Conservation (phyloP, 306 rosid genomes). For the Trifolium fragiferum region DNA sequence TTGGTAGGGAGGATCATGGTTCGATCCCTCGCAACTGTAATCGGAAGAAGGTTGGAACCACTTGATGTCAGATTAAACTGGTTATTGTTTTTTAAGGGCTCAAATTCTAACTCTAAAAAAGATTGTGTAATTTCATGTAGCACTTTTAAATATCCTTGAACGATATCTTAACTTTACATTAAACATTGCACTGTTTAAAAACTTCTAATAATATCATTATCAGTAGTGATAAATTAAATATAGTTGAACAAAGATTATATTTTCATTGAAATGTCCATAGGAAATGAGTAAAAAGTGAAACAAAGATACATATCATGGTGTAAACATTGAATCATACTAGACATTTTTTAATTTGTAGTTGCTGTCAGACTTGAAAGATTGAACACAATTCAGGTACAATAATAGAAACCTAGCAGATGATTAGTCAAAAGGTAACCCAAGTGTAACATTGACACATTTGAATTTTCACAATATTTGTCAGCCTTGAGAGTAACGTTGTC, state of each 20-base stretch:
- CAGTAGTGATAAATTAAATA: neutral
- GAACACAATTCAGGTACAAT: conserved; percentile 40
- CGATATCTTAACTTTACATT: neutral
- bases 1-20: too few relatives aligned
- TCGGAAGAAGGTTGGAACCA: too few relatives aligned
- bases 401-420: conserved; percentile 15
- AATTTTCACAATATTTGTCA: conserved; percentile 23
- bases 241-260: too few relatives aligned
- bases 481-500: neutral
- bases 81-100: too few relatives aligned
- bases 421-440: conserved; percentile 35
- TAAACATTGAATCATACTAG: conserved; percentile 20
- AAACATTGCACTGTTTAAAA: neutral
- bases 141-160: too few relatives aligned
- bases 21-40: too few relatives aligned
- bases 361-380: conserved; percentile 40
- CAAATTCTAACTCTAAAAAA: too few relatives aligned
- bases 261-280: neutral
- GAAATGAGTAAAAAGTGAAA: neutral
- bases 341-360: neutral
- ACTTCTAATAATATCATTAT: neutral
- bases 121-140: too few relatives aligned
- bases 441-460: conserved; percentile 34
- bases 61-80: too few relatives aligned
- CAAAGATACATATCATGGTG: neutral